phyloP scores from a whole-genome alignment of 169 alveolate species.

The Plasmodium malariae region DNA sequence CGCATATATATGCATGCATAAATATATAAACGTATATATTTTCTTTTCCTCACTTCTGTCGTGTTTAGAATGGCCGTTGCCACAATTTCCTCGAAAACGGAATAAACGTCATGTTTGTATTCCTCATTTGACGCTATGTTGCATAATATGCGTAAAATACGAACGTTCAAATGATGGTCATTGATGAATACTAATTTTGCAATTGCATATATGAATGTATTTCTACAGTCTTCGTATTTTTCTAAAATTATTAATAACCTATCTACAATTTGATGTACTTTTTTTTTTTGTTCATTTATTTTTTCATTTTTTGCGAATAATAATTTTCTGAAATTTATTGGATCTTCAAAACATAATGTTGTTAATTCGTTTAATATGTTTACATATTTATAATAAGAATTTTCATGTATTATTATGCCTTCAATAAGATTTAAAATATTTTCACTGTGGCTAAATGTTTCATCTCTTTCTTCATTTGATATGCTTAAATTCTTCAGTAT shows the following conservation, averaged over 20 bases:
- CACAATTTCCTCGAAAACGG: constrained; percentile 69
- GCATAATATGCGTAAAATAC: constrained; percentile 48
- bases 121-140: constrained; percentile 43
- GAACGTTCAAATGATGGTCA: constrained; percentile 32
- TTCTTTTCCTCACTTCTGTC: constrained; percentile 31
- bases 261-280: constrained; percentile 47
- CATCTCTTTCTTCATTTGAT: constrained; percentile 69
- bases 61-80: constrained; percentile 46
- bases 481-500: constrained; percentile 56
- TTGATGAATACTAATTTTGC: constrained; percentile 55
- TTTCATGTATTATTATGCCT: constrained; percentile 63
- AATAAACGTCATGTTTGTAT: constrained; percentile 30
- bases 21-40: neutral
- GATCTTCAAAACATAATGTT: constrained; percentile 75
- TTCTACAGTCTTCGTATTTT: constrained; percentile 73
- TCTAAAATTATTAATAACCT: constrained; percentile 62
- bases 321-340: constrained; percentile 39
- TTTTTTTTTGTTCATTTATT: constrained; percentile 2
- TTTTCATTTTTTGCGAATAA: constrained; percentile 47
- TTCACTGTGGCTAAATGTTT: constrained; percentile 52
- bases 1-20: neutral
- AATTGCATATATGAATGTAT: constrained; percentile 60
- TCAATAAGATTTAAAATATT: constrained; percentile 55
- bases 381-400: constrained; percentile 56
- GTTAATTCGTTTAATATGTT: constrained; percentile 70